Conservation (phyloP, 495 filamentous ascomycete genomes). For the Schizothecium vesticola region DNA sequence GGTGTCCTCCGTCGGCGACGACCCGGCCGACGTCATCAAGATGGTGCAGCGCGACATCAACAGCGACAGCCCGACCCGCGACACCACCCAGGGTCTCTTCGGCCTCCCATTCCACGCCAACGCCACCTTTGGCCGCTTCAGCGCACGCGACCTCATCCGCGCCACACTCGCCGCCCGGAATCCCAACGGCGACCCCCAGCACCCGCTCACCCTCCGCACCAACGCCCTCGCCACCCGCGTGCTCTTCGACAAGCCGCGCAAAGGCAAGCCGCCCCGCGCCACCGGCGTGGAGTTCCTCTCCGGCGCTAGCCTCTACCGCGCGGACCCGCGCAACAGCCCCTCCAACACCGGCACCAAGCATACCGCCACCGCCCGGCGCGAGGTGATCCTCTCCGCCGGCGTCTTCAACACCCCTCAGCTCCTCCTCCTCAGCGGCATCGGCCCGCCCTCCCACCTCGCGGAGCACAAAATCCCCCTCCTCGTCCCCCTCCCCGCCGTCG, state of each 20-base stretch:
- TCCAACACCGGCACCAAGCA: slow-evolving; percentile 24
- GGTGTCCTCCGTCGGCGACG: slow-evolving; percentile 15
- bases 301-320: slow-evolving; percentile 53
- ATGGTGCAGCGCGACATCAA: slow-evolving; percentile 45
- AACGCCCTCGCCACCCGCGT: slow-evolving; percentile 56
- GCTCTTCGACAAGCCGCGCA: slow-evolving; percentile 40
- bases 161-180: slow-evolving; percentile 44
- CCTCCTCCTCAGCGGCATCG: slow-evolving; percentile 56
- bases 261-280: slow-evolving; percentile 41
- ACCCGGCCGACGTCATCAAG: slow-evolving; percentile 16
- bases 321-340: slow-evolving; percentile 40
- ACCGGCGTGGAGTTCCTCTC: slow-evolving; percentile 57
- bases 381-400: slow-evolving; percentile 58
- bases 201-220: slow-evolving; percentile 49
- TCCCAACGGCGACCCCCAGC: slow-evolving; percentile 44
- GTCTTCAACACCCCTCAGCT: slow-evolving; percentile 55
- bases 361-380: slow-evolving; percentile 41
- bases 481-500: slow-evolving; percentile 51
- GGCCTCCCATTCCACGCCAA: slow-evolving; percentile 35
- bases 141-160: slow-evolving; percentile 40
- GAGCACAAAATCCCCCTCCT: slow-evolving; percentile 46
- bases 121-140: slow-evolving; percentile 26
- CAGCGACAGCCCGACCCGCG: slow-evolving; percentile 25
- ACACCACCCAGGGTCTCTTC: slow-evolving; percentile 30
- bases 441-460: slow-evolving; percentile 43